Evolutionary conservation across 495 filamentous ascomycete species (phyloP).

Genomic region (Podospora anserina): DNA sequence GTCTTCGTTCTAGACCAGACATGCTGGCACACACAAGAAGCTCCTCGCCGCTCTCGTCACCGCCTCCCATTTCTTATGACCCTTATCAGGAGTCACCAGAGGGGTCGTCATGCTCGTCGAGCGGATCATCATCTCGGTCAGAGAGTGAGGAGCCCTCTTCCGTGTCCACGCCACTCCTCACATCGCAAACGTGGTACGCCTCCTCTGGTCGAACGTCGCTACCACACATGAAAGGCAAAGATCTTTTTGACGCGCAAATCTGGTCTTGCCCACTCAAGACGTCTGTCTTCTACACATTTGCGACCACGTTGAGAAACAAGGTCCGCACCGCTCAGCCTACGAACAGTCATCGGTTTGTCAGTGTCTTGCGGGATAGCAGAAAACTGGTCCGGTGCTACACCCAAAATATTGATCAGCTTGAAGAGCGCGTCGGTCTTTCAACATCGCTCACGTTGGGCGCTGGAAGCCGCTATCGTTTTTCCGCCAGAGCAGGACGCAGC

Average conservation of each 20-base stretch:
- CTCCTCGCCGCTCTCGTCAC: constrained; percentile 48
- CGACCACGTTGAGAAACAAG: constrained; percentile 57
- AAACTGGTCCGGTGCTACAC: constrained; percentile 66
- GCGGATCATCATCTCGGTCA: constrained; percentile 32
- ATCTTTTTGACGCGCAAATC: constrained; percentile 63
- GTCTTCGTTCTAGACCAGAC: neutral
- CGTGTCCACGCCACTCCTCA: constrained; percentile 33
- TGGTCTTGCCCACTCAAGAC: constrained; percentile 62
- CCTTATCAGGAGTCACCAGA: constrained; percentile 37
- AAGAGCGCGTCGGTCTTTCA: constrained; percentile 60
- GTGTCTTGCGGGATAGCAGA: constrained; percentile 57
- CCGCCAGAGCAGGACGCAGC: constrained; percentile 24
- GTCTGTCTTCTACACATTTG: constrained; percentile 65
- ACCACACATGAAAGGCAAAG: constrained; percentile 60
- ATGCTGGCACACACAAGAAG: constrained; percentile 19
- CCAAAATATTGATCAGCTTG: constrained; percentile 69
- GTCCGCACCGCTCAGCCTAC: constrained; percentile 57
- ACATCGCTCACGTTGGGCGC: constrained; percentile 52
- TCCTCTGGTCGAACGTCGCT: constrained; percentile 36
- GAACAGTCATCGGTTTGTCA: constrained; percentile 58
- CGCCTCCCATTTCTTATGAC: constrained; percentile 43
- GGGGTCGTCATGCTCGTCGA: constrained; percentile 31
- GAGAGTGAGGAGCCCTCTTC: constrained; percentile 40
- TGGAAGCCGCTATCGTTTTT: constrained; percentile 53
- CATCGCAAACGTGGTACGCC: constrained; percentile 40